A percentile compares a stretch with the other conserved stretches of the same genome.
Conservation (phyloP, 352 stramenopile genomes). For the Pythium myriotylum region DNA sequence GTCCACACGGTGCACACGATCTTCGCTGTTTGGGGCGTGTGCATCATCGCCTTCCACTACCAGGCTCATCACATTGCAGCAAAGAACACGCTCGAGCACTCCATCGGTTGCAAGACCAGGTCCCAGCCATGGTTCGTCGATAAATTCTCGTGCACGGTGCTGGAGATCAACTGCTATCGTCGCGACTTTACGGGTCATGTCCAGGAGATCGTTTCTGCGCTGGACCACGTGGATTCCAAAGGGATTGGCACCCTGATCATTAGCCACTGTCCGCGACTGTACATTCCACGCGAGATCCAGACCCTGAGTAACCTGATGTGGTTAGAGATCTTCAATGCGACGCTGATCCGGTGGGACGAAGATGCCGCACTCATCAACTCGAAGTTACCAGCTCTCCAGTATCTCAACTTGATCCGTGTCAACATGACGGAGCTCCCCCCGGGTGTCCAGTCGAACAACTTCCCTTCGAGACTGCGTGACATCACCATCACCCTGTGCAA, state of each 20-base stretch:
- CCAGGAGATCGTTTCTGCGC: constrained; percentile 8
- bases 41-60: constrained; percentile 13
- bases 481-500: constrained; percentile 19
- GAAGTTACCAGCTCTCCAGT: constrained; percentile 7
- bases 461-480: constrained; percentile 15
- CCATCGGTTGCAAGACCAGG: constrained; percentile 24
- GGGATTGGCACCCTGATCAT: constrained; percentile 18
- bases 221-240: constrained; percentile 5
- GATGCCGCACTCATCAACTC: constrained; percentile 6
- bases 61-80: neutral
- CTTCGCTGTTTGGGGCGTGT: constrained; percentile 7
- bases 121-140: constrained; percentile 25
- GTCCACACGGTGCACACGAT: constrained; percentile 2
- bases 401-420: constrained; percentile 7
- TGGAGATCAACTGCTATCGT: constrained; percentile 34
- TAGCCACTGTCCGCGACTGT: constrained; percentile 18
- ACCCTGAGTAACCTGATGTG: constrained; percentile 13
- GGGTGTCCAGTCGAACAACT: constrained; percentile 11
- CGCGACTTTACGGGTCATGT: constrained; percentile 3
- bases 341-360: constrained; percentile 11
- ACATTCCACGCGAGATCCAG: constrained; percentile 15
- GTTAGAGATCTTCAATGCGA: constrained; percentile 27
- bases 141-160: constrained; percentile 27
- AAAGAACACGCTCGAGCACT: neutral
- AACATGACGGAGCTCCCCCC: constrained; percentile 14